Base-by-base conservation (phyloP, 2,329 filamentous ascomycete species). In the Arthrobotrys megalospora region DNA sequence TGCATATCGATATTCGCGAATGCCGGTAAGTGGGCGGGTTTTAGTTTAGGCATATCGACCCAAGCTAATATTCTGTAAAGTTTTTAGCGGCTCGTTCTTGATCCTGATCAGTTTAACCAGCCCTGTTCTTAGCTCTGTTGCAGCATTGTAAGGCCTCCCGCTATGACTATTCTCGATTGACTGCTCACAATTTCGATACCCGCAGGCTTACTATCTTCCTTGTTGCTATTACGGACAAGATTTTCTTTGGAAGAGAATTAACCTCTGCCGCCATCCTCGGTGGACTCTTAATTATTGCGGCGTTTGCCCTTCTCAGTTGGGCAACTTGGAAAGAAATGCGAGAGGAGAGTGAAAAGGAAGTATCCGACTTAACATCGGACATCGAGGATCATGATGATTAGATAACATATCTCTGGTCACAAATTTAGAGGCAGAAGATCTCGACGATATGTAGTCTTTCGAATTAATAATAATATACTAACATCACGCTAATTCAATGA, bases 301-400 rank as follows among this genome's bases (percentile, higher is more conserved):
- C 96, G 0, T 99, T 99, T 83, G 84, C 90, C n/a, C 87, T 97
- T 82, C 85, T 99, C 52, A 94, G 91, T 82, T 97, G 91, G 90
- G 96, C 93, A 80, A 97, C 95, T 0, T 99, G 95, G 85, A 89
- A 91, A 63, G 96, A 99, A 86, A 95, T 98, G 91, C 89, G 90
- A 53, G 93, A 97, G 84, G 93, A 97, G 81, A 89, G 91, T 81
- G 87, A 88, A 80, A 90, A 90, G 82, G 90, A 87, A 82, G 84
- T 83, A 16, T 80, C 83, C n/a, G 83, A 83, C 66, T 24, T 55
- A 11, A 62, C 55, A 2, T 63, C 62, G 6, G 76, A 69, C 19
- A 43, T 19, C 16, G 73, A 67, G 5, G 69, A 70, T n/a, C 55
- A 73, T 47, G 76, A 75, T 52, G 68, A 79, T 38, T 70, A 52